Percentiles rank a stretch among this genome's conserved stretches.
Conservation (phyloP, 2,329 filamentous ascomycete genomes). For the Pyrenophora tritici-repentis region DNA sequence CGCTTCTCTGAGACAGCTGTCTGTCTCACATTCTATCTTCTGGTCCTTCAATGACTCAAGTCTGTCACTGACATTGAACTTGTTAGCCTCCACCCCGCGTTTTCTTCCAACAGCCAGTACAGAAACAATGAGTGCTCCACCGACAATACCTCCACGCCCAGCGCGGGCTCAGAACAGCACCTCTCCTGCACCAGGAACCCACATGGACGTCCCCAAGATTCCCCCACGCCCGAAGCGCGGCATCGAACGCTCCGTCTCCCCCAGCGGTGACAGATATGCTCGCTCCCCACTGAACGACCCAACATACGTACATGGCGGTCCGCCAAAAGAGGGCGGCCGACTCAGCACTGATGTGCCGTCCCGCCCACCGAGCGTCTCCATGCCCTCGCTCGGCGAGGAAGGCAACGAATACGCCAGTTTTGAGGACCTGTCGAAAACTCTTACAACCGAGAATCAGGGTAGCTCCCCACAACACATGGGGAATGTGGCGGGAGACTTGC, state of each 20-base stretch:
- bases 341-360: slow-evolving; percentile 51
- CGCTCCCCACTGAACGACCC: slow-evolving; percentile 84
- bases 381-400: slow-evolving; percentile 88
- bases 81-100: slow-evolving; percentile 11
- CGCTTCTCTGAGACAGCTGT: too few relatives aligned
- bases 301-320: slow-evolving; percentile 54
- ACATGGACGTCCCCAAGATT: slow-evolving; percentile 68
- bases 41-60: too few relatives aligned
- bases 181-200: slow-evolving; percentile 47
- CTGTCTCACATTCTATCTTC: too few relatives aligned
- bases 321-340: slow-evolving; percentile 40
- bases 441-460: slow-evolving; percentile 37
- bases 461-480: slow-evolving; percentile 72
- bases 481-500: slow-evolving; percentile 77
- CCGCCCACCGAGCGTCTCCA: slow-evolving; percentile 75
- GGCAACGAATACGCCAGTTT: slow-evolving; percentile 82
- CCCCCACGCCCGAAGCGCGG: slow-evolving; percentile 76
- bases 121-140: slow-evolving; percentile 53
- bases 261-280: slow-evolving; percentile 76
- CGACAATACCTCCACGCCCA: slow-evolving; percentile 67
- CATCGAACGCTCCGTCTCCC: slow-evolving; percentile 76
- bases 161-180: slow-evolving; percentile 57
- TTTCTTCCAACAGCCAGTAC: slow-evolving; percentile 18
- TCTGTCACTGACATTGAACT: slow-evolving; percentile 6
- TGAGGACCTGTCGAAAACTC: slow-evolving; percentile 47